These are phyloP conservation scores for Colletotrichum liriopes DNA, from an alignment of 2,329 filamentous ascomycete species.

Conservation along the genomic window DNA sequence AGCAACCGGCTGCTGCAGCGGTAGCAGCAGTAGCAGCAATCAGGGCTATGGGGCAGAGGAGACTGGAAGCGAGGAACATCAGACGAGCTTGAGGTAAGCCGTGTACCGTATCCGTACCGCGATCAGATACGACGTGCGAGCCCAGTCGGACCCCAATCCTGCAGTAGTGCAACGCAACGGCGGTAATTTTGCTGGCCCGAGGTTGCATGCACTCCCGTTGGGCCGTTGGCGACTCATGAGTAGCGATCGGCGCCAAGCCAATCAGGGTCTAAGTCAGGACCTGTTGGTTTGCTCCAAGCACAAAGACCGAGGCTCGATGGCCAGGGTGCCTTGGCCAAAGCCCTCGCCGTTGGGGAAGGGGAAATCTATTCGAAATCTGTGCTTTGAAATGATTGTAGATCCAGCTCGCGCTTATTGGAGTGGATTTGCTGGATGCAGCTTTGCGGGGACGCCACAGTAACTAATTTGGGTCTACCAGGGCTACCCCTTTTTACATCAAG, in stretches of 20 bases:
- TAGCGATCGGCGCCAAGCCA: background rate
- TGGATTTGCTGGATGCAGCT: background rate
- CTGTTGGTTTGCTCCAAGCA: background rate
- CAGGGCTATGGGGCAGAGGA: background rate
- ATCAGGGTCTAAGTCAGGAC: background rate
- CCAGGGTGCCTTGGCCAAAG: no score
- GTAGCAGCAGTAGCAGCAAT: background rate
- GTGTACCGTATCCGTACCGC: no score
- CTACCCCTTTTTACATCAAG: background rate
- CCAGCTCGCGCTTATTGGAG: background rate
- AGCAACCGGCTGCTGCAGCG: background rate
- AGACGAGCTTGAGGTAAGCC: no score
- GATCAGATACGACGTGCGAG: no score
- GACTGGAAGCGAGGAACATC: background rate
- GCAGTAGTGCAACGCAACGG: background rate
- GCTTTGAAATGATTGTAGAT: no score
- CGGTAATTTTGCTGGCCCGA: background rate
- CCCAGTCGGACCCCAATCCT: no score
- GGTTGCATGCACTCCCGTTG: background rate
- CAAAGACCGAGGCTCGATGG: no score
- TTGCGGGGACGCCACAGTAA: background rate
- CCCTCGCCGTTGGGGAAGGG: no score
- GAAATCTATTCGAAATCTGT: no score
- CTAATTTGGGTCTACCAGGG: background rate
- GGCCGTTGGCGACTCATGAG: background rate